Conservation (phyloP, 441 rosid species). For the Gossypium aridum region DNA sequence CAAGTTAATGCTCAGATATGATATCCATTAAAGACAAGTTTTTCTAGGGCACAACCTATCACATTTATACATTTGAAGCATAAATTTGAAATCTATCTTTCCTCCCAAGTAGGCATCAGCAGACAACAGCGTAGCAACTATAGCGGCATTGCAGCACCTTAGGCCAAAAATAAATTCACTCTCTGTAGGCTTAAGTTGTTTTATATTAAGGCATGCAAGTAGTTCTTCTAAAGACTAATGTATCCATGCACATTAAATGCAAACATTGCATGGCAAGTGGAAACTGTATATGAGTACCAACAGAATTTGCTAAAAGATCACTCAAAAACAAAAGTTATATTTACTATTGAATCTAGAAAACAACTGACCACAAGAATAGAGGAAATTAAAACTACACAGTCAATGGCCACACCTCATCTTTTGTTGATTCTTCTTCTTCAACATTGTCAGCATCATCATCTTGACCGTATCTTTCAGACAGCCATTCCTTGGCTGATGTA, state of each 20-base stretch:
- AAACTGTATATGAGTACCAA: neutral
- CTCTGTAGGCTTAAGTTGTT: neutral
- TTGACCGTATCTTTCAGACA: constrained; percentile 70
- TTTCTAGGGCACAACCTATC: neutral
- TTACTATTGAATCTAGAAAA: constrained; percentile 11
- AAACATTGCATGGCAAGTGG: neutral
- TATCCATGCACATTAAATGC: neutral
- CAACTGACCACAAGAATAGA: neutral
- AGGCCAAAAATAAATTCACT: neutral
- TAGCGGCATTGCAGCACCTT: neutral
- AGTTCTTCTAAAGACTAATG: neutral
- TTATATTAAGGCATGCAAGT: neutral
- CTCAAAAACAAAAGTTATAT: neutral
- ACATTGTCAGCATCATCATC: constrained; percentile 37
- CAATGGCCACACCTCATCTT: constrained; percentile 69
- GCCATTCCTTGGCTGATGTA: constrained; percentile 90
- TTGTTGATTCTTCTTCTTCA: constrained; percentile 55
- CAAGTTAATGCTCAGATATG: neutral
- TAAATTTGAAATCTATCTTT: neutral
- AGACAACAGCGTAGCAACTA: neutral
- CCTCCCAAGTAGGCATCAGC: neutral
- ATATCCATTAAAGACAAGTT: neutral
- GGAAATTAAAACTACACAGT: neutral
- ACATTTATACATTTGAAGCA: neutral
- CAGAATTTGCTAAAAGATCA: neutral